Conservation (phyloP, 2,329 filamentous ascomycete species). For the Helminthosporium solani region DNA sequence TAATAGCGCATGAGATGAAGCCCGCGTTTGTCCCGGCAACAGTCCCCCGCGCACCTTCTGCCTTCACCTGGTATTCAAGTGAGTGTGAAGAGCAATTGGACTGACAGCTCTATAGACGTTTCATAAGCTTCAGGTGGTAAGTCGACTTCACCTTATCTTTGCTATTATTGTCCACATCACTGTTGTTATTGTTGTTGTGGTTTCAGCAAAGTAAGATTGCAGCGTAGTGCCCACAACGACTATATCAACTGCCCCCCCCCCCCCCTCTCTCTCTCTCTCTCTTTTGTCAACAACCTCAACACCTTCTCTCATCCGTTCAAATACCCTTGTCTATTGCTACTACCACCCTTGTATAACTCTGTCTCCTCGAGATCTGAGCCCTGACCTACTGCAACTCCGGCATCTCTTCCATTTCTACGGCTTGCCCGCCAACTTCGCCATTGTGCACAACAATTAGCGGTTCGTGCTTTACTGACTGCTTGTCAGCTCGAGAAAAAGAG, state of each 20-base stretch:
- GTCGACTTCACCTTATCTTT: conserved; percentile 31
- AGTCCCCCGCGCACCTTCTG: conserved; percentile 6
- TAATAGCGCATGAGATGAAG: too few relatives aligned
- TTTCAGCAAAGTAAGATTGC: conserved; percentile 1
- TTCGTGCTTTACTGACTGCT: conserved; percentile 30
- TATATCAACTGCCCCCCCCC: conserved; percentile 7
- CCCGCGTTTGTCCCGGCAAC: not conserved
- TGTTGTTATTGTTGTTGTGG: not conserved
- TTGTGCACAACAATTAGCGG: conserved; percentile 8
- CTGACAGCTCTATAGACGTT: conserved; percentile 54
- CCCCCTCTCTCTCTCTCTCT: conserved; percentile 7
- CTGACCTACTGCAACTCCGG: not conserved
- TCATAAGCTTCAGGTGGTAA: conserved; percentile 76
- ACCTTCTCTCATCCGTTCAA: not conserved
- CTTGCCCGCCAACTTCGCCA: not conserved
- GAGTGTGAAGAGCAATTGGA: conserved; percentile 3
- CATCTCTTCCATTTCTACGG: conserved; percentile 4
- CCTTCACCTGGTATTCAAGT: conserved; percentile 21
- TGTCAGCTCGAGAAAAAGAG: conserved; percentile 88
- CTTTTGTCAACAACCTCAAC: conserved; percentile 2
- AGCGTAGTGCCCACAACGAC: not conserved
- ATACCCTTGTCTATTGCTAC: conserved; percentile 4
- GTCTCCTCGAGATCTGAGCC: too few relatives aligned
- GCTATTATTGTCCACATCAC: conserved; percentile 8
- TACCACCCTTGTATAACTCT: not conserved